Evolutionary conservation across 2,329 filamentous ascomycete species (phyloP), one percentile per base, ranked within the genome.

Genomic region (Didymella glomerata): DNA sequence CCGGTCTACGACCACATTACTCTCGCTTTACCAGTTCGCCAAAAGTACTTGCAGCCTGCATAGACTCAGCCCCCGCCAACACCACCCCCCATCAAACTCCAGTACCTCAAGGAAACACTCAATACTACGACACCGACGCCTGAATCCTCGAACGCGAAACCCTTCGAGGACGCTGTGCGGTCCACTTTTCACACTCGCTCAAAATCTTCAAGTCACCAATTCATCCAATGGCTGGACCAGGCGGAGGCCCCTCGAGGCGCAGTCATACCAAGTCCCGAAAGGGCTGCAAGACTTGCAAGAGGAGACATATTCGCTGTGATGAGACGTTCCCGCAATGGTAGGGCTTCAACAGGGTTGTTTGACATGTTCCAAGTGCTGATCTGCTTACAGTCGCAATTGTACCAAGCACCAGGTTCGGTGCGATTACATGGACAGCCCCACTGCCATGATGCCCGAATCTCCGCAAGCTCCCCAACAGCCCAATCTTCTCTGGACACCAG

Each of bases 191-290:
- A 68, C 65, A 54, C 45, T 68, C 62, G 60, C 61, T 67, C 40
- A 46, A 46, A 7, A 22, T 13, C 46, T 51, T 27, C 25, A 34
- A 45, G 38, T 44, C 40, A 41, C 27, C 50, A 42, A 34, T 20
- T 53, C 52, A 59, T 58, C 61, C 67, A 70, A 97, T 97, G 93
- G 91, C 93, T 82, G 92, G 93, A 81, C 92, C 92, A 76, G 93
- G 93, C 80, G 93, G 93, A 84, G 94, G 94, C 83, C 93, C 94
- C 78, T 93, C 94, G 77, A 83, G 88, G 72, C 86, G 87, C 77
- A 97, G 94, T 83, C 95, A 99, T 83, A 99, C 95, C 77, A 99
- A 99, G 84, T 98, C 94, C 72, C 90, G 95, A 76, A 98, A 97
- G 82, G 95, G 95, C 64, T 99, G 95, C 85, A 94, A 96, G 74